A percentile compares a stretch with the other conserved stretches of the same genome.
Evolutionary conservation across 2,329 filamentous ascomycete genomes (phyloP).

Genomic region (Pseudocercospora crystallina): DNA sequence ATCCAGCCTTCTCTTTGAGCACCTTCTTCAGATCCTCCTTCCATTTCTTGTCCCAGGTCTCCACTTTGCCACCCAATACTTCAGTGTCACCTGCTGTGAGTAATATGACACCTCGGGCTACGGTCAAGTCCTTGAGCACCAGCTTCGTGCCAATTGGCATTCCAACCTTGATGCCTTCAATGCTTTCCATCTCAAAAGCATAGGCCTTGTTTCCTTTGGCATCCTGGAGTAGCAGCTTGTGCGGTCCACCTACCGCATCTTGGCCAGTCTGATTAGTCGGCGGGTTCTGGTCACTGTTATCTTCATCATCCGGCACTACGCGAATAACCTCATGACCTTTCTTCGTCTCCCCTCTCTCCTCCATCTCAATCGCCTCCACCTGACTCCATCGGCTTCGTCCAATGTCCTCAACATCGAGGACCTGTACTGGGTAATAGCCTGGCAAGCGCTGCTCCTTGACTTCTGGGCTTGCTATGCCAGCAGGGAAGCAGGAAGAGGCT

Average conservation of each 20-base stretch:
- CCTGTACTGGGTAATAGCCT: slow-evolving; percentile 71
- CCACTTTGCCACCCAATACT: slow-evolving; percentile 86
- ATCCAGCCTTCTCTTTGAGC: slow-evolving; percentile 54
- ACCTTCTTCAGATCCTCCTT: slow-evolving; percentile 66
- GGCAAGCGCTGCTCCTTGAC: slow-evolving; percentile 58
- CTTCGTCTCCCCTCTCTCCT: slow-evolving; percentile 70
- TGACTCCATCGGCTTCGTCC: slow-evolving; percentile 80
- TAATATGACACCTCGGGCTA: slow-evolving; percentile 76
- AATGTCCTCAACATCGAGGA: slow-evolving; percentile 84
- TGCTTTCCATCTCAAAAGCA: slow-evolving; percentile 68
- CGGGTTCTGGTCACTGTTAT: slow-evolving; percentile 35
- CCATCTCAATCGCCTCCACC: slow-evolving; percentile 74
- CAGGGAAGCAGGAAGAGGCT: slow-evolving; percentile 55
- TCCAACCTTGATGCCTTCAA: slow-evolving; percentile 63
- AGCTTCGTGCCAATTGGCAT: slow-evolving; percentile 81
- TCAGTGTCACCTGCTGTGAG: slow-evolving; percentile 67
- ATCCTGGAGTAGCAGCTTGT: slow-evolving; percentile 83
- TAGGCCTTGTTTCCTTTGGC: slow-evolving; percentile 66
- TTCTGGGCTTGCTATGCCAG: slow-evolving; percentile 54
- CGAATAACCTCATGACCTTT: slow-evolving; percentile 80
- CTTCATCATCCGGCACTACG: slow-evolving; percentile 58
- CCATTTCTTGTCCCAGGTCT: slow-evolving; percentile 78
- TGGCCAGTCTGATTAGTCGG: slow-evolving; percentile 15
- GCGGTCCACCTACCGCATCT: slow-evolving; percentile 55
- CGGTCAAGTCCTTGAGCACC: slow-evolving; percentile 64